These are phyloP conservation scores for Suillus lakei DNA, from an alignment of 768 basidiomycete species.

Conservation along the genomic window DNA sequence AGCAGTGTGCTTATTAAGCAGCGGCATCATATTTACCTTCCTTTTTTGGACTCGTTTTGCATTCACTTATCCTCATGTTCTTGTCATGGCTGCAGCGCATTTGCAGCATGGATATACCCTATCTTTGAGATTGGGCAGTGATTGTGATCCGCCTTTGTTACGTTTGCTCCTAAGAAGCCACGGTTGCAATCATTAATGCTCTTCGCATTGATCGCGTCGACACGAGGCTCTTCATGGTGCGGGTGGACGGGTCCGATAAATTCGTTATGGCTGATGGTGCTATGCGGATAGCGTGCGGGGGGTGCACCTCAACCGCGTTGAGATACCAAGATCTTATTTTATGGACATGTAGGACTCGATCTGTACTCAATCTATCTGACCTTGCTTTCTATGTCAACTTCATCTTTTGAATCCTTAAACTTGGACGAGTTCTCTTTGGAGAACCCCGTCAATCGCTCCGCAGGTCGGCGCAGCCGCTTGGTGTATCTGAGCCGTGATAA, in stretches of 20 bases:
- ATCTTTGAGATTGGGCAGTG: constrained; percentile 3
- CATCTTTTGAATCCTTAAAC: constrained; percentile 7
- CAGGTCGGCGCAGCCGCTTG: constrained; percentile 48
- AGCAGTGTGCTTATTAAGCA: constrained; percentile 20
- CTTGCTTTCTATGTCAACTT: constrained; percentile 11
- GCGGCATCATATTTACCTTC: constrained; percentile 29
- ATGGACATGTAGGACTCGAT: neutral
- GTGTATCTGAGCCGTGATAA: constrained; percentile 41
- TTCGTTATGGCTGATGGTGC: neutral
- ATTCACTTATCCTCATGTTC: constrained; percentile 2
- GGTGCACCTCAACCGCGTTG: neutral
- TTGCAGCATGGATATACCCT: neutral
- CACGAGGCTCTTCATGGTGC: neutral
- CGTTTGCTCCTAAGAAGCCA: neutral
- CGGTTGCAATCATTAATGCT: neutral
- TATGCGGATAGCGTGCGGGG: neutral
- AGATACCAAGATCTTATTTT: neutral
- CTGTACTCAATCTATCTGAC: neutral
- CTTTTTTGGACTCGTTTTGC: constrained; percentile 22
- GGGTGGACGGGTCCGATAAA: neutral
- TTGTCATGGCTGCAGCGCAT: constrained; percentile 2
- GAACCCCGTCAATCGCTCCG: constrained; percentile 44
- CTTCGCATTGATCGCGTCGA: neutral
- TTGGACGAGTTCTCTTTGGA: constrained; percentile 42
- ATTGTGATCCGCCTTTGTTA: neutral